These are phyloP conservation scores for Diaporthe amygdali DNA, from an alignment of 2,329 filamentous ascomycete species.

Conservation along the genomic window DNA sequence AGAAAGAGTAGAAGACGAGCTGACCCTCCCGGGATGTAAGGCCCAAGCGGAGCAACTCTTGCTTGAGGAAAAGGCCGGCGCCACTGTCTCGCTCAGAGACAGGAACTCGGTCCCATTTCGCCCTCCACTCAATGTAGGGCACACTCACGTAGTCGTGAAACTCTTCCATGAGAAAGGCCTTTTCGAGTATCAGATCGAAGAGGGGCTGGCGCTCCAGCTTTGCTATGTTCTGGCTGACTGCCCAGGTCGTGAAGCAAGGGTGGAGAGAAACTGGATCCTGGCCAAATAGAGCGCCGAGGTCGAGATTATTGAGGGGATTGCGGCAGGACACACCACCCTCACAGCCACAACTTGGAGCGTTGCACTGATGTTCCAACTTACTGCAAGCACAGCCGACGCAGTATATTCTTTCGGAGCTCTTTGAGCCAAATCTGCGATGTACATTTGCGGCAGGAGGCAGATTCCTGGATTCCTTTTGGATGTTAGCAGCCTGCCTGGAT, in stretches of 20 bases:
- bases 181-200: neutral
- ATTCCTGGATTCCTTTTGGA: neutral
- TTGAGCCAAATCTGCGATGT: neutral
- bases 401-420: neutral
- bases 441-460: neutral
- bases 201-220: neutral
- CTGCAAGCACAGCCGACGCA: constrained; percentile 17
- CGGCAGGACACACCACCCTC: neutral
- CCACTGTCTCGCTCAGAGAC: neutral
- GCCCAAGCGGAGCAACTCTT: constrained; percentile 21
- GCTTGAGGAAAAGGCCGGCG: neutral
- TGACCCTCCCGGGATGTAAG: neutral
- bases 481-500: neutral
- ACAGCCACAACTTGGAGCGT: constrained; percentile 5
- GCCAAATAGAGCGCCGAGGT: constrained; percentile 16
- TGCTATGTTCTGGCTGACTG: neutral
- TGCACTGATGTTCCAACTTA: neutral
- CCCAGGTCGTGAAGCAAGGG: constrained; percentile 20
- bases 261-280: neutral
- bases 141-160: neutral
- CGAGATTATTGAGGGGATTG: constrained; percentile 13
- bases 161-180: neutral
- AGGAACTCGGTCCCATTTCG: constrained; percentile 16
- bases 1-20: constrained; percentile 17
- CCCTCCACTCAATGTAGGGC: constrained; percentile 15